phyloP scores from a whole-genome alignment of 768 basidiomycete genomes.

The Boletus rex-veris region DNA sequence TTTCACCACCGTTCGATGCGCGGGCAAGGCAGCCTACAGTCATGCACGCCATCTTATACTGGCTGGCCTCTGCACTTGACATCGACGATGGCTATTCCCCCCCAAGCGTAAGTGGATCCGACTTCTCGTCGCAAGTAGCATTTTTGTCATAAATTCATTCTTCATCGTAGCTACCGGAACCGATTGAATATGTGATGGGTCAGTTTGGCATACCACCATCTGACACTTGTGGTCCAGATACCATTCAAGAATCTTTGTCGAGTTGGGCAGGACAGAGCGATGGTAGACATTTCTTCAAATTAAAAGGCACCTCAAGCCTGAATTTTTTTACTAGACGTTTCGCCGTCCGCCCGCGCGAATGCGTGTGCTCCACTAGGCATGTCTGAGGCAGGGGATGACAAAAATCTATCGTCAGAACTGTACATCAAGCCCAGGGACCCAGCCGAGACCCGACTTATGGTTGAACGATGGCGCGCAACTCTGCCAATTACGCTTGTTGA shows the following conservation, averaged over 20 bases:
- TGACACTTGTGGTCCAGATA: conserved; percentile 14
- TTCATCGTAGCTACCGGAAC: conserved; percentile 27
- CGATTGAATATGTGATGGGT: conserved; percentile 30
- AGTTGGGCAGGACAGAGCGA: conserved; percentile 31
- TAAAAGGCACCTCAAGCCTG: not conserved
- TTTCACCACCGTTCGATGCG: conserved; percentile 43
- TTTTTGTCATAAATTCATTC: not conserved
- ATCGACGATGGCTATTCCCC: conserved; percentile 29
- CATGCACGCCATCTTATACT: conserved; percentile 51
- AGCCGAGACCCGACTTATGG: conserved; percentile 26
- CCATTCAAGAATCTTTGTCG: conserved; percentile 27
- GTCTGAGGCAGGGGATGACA: conserved; percentile 23
- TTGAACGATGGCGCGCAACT: conserved; percentile 32
- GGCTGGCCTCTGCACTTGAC: conserved; percentile 51
- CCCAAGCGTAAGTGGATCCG: conserved; percentile 17
- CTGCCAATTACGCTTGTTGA: conserved; percentile 14
- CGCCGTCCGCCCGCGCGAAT: conserved; percentile 20
- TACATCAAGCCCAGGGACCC: conserved; percentile 25
- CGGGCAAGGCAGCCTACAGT: conserved; percentile 45
- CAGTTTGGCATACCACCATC: conserved; percentile 25
- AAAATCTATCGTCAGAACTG: conserved; percentile 1
- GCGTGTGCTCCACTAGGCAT: conserved; percentile 8
- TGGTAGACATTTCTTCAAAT: conserved; percentile 14
- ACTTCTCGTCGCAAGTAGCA: not conserved
- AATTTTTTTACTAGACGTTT: conserved; percentile 16